These are phyloP conservation scores for Amylostereum areolatum DNA, from an alignment of 1,284 basidiomycete species.

Conservation along the genomic window DNA sequence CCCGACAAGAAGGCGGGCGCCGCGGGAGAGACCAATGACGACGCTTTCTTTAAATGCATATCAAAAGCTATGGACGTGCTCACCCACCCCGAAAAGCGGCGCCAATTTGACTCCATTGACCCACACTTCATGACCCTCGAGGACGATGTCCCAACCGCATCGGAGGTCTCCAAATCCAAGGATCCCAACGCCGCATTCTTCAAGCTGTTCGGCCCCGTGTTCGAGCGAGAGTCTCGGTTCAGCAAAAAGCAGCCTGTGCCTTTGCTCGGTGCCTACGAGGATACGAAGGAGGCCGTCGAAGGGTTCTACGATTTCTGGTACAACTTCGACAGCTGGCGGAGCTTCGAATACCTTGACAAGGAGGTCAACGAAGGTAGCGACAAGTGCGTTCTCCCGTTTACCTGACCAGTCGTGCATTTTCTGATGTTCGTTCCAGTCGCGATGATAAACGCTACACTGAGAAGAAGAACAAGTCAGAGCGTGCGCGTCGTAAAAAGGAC, in stretches of 20 bases:
- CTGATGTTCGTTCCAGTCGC: conserved; percentile 49
- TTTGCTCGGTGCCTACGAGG: conserved; percentile 66
- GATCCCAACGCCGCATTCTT: conserved; percentile 62
- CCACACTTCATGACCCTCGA: conserved; percentile 70
- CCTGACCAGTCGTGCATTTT: not conserved
- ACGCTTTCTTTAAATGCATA: conserved; percentile 99
- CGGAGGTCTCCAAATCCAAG: conserved; percentile 53
- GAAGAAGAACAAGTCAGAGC: conserved; percentile 99
- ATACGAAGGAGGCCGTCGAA: conserved; percentile 82
- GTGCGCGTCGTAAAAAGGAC: conserved; percentile 95
- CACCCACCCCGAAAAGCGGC: conserved; percentile 80
- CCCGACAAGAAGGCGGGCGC: conserved; percentile 94
- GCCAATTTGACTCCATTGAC: conserved; percentile 97
- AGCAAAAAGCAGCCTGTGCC: conserved; percentile 88
- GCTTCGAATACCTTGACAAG: conserved; percentile 98
- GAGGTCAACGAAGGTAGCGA: conserved; percentile 98
- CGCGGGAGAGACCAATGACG: conserved; percentile 80
- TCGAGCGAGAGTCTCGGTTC: conserved; percentile 90
- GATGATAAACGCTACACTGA: conserved; percentile 99
- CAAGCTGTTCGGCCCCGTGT: conserved; percentile 67
- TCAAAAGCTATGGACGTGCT: conserved; percentile 95
- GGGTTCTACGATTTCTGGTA: conserved; percentile 99
- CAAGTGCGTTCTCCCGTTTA: conserved; percentile 45
- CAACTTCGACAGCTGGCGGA: conserved; percentile 98
- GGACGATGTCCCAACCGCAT: conserved; percentile 68